Conservation (phyloP, 768 basidiomycete species). For the Phylloporus arenicola region DNA sequence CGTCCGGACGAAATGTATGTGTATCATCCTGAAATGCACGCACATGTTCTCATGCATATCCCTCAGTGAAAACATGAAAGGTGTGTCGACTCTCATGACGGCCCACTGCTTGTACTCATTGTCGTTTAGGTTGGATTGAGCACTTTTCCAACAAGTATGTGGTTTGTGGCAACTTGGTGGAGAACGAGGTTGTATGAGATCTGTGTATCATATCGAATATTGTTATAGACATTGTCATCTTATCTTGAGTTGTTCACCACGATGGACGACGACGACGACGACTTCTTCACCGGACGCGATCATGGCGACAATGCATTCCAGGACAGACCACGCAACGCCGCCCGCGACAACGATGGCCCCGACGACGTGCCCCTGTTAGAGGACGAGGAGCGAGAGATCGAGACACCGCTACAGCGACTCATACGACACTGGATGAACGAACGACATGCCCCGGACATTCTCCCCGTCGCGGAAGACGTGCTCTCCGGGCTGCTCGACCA, state of each 20-base stretch:
- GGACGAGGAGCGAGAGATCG: conserved; percentile 41
- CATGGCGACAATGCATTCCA: conserved; percentile 19
- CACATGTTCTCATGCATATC: background rate
- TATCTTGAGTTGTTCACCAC: too few species aligned
- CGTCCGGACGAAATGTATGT: conserved; percentile 78
- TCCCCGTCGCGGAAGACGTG: conserved; percentile 67
- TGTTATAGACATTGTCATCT: background rate
- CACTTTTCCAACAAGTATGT: conserved; percentile 94
- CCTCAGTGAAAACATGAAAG: conserved; percentile 85
- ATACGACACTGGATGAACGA: conserved; percentile 86
- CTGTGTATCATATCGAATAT: conserved; percentile 4
- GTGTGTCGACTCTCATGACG: conserved; percentile 29
- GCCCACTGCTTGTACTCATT: background rate
- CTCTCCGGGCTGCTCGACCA: conserved; percentile 66
- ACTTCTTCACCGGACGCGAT: conserved; percentile 28
- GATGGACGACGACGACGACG: conserved; percentile 23
- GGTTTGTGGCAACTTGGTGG: conserved; percentile 81
- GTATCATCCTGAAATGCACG: background rate
- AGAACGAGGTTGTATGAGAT: conserved; percentile 52
- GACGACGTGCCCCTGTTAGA: conserved; percentile 26
- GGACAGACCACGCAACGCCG: conserved; percentile 36
- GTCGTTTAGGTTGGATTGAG: conserved; percentile 74
- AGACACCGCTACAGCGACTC: conserved; percentile 62
- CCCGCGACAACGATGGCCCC: conserved; percentile 26
- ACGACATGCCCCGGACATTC: conserved; percentile 72